phyloP scores from a whole-genome alignment of 208 protist species.

The Leishmania major region DNA sequence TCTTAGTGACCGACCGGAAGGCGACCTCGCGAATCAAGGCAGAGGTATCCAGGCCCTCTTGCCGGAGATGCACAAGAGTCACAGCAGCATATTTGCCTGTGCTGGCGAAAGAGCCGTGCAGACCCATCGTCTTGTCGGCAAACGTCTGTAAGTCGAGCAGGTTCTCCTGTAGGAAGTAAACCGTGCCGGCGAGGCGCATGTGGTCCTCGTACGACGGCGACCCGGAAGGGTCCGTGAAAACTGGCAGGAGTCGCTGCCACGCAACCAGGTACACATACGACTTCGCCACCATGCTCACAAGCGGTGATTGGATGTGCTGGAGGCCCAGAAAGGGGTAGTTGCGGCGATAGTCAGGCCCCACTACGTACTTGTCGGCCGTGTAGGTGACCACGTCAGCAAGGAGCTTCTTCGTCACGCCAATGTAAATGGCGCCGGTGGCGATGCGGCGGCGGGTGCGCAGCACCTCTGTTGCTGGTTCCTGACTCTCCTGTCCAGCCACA shows the following conservation, averaged over 20 bases:
- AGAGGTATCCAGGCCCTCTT: constrained; percentile 72
- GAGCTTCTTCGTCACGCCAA: constrained; percentile 67
- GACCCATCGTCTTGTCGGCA: constrained; percentile 53
- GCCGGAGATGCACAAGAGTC: constrained; percentile 69
- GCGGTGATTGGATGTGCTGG: constrained; percentile 85
- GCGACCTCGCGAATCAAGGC: constrained; percentile 85
- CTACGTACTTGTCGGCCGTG: constrained; percentile 67
- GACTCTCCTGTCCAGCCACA: constrained; percentile 38
- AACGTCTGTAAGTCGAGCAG: constrained; percentile 65
- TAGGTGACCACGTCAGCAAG: constrained; percentile 64
- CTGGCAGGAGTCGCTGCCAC: constrained; percentile 70
- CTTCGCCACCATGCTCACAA: constrained; percentile 78
- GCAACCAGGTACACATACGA: constrained; percentile 71
- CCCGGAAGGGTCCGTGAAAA: constrained; percentile 45
- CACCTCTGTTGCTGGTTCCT: constrained; percentile 45
- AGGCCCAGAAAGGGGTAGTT: constrained; percentile 87
- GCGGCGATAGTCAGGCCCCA: constrained; percentile 70
- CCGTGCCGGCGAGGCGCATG: constrained; percentile 76
- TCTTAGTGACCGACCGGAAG: constrained; percentile 77
- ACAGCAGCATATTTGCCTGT: constrained; percentile 45
- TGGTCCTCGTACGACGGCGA: constrained; percentile 67
- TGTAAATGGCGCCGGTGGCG: constrained; percentile 71
- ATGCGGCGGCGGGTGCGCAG: constrained; percentile 68
- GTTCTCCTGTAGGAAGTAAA: constrained; percentile 80
- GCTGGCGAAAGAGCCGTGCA: constrained; percentile 65